phyloP scores from a whole-genome alignment of 805 yeast species.

The Ogataea pini region DNA sequence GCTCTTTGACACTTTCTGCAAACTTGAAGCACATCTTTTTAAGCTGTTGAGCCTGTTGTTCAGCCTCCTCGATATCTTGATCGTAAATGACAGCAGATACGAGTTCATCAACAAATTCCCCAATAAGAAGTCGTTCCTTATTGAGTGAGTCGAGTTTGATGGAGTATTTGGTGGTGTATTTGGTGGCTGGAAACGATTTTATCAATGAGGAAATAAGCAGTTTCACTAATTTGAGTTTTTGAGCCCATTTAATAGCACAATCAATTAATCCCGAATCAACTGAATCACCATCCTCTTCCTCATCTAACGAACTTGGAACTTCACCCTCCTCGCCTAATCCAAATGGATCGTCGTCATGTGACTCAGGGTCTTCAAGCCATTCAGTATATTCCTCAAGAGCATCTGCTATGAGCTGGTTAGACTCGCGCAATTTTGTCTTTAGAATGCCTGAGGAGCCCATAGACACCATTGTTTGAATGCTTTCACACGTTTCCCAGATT shows the following conservation, averaged over 20 bases:
- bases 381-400: constrained; percentile 66
- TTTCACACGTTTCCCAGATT: constrained; percentile 70
- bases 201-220: constrained; percentile 57
- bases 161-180: constrained; percentile 36
- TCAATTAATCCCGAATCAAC: constrained; percentile 23
- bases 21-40: constrained; percentile 28
- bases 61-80: constrained; percentile 40
- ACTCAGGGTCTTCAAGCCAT: constrained; percentile 65
- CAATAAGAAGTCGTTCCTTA: constrained; percentile 42
- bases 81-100: constrained; percentile 56
- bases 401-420: constrained; percentile 53
- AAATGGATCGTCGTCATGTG: constrained; percentile 53
- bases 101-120: constrained; percentile 54
- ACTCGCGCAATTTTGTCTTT: constrained; percentile 45
- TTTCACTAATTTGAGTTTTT: constrained; percentile 56
- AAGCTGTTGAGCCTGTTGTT: constrained; percentile 16
- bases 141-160: constrained; percentile 49
- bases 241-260: constrained; percentile 50
- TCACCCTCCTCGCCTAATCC: constrained; percentile 36
- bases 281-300: constrained; percentile 26
- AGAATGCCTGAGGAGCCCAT: constrained; percentile 57
- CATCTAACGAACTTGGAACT: constrained; percentile 26
- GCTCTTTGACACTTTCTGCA: constrained; percentile 41
- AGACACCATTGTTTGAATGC: constrained; percentile 41
- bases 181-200: constrained; percentile 52